Base-by-base conservation (phyloP, 768 basidiomycete species). In the Termitomyces sp. region DNA sequence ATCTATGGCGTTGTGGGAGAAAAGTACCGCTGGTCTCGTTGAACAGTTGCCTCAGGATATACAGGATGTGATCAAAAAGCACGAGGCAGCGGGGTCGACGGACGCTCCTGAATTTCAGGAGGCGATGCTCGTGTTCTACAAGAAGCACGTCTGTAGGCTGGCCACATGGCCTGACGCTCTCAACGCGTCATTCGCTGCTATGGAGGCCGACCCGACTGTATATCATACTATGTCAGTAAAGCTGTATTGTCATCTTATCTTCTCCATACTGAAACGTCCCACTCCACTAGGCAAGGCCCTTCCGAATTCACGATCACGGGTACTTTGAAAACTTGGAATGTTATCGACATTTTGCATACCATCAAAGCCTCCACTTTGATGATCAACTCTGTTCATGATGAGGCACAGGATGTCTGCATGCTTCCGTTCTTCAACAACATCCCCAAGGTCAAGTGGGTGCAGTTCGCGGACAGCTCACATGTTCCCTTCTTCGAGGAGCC, bases 381-480 rank as follows among this genome's bases (percentile, higher is more conserved):
- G 38, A 71, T 77, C 44, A 81, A 78, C 58, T 79, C 79, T 6
- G 62, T 61, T 16, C 65, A 72, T 48, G 81, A 83, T 62, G 69
- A 73, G 23, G 71, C 73, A 7, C 70, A 74, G 53, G 79, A 81
- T 65, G 68, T 65, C 35, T 70, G 71, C 16, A 64, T 75, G 34
- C 49, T 61, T 21, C 76, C 77, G 23, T 73, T 76, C 59, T 78
- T 79, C 57, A 62, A 73, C 7, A 58, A 62, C 5, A 75, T 82
- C 7, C 65, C 66, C 23, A 69, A 70, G 32, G 75, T 75, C 6
- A 75, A 74, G 59, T 81, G 80, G 80, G 68, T 76, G 35, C 75
- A 71, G 19, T 75, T 82, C 50, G 68, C 72, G 42, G 65, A 77
- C 14, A 76, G 76, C 8, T 76, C 77, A 41, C 82, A 82, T 59